Base-by-base conservation (phyloP, 73 alveolate species). In the Tetrahymena borealis region DNA sequence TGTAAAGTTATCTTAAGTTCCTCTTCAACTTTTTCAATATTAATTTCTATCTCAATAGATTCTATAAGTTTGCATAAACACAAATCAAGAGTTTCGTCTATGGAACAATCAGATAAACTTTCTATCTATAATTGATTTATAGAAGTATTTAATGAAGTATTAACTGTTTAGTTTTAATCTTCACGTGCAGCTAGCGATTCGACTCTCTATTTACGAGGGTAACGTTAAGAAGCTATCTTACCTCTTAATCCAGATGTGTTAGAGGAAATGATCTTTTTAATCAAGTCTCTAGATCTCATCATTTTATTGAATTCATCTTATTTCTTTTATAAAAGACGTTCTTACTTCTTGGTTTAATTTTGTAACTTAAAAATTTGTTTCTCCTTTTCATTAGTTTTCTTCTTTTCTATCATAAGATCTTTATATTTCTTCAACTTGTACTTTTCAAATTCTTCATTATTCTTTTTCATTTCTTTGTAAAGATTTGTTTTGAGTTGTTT, bases 341-440 rank as follows among this genome's bases (percentile, higher is more conserved):
- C 97, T 79, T 96, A 92, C 91, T 94, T 96, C 33, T 90, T 37
- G 35, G 96, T 96, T 33, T 96, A 98, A 15, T 95, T 78, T 90
- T 96, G 91, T 28, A 96, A 96, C 77, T 92, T 33, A 39, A 38
- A 39, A 42, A 96, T 94, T 40, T 94, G 95, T 90, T 94, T 93
- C 43, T 96, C 99, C 42, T 96, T 96, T 94, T 93, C 95, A 32
- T 92, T 90, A 77, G 91, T 95, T 12, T 91, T 77, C 39, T 93
- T 79, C 93, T 96, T 96, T 92, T 93, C 91, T 24, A 42, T 41
- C 94, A 96, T 91, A 0, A 96, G 41, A 91, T 96, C 97, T 85
- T 96, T 96, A 13, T 90, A 94, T 28, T 94, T 92, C 11, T 92
- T 95, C 38, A 90, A 39, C 94, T 96, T 96, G 96, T 96, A 96